Conservation (phyloP, 2,329 filamentous ascomycete genomes). For the Epichloe brachyelytri region DNA sequence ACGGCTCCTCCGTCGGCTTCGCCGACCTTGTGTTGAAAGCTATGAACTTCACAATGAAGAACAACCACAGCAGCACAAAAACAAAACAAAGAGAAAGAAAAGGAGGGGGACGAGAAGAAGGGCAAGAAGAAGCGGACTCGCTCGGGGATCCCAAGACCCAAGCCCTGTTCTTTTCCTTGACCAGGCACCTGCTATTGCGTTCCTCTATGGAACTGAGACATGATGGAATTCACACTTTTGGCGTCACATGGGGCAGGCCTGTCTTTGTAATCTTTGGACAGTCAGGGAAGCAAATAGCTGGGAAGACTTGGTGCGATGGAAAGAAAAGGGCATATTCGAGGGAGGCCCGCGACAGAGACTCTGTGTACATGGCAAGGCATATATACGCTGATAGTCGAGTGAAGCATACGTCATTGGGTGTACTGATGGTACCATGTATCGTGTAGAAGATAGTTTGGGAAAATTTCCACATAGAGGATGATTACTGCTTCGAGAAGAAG, state of each 20-base stretch:
- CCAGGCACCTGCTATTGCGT: background rate
- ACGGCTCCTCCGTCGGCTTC: background rate
- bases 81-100: background rate
- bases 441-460: background rate
- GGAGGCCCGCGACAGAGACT: background rate
- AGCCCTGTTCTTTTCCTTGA: background rate
- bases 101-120: background rate
- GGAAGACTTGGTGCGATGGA: background rate
- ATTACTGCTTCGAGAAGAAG: background rate
- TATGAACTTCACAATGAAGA: background rate
- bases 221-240: background rate
- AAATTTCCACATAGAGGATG: background rate
- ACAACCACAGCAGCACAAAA: background rate
- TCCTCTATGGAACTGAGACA: background rate
- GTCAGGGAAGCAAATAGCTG: background rate
- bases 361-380: background rate
- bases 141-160: background rate
- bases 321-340: background rate
- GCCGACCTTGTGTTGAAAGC: background rate
- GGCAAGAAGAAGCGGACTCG: background rate
- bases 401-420: background rate
- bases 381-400: background rate
- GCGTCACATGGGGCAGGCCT: background rate
- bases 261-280: background rate
- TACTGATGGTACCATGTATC: background rate